A percentile compares a stretch with the other conserved stretches of the same genome.
phyloP scores from a whole-genome alignment of 2,329 filamentous ascomycete genomes.

The Drechslerella dactyloides region DNA sequence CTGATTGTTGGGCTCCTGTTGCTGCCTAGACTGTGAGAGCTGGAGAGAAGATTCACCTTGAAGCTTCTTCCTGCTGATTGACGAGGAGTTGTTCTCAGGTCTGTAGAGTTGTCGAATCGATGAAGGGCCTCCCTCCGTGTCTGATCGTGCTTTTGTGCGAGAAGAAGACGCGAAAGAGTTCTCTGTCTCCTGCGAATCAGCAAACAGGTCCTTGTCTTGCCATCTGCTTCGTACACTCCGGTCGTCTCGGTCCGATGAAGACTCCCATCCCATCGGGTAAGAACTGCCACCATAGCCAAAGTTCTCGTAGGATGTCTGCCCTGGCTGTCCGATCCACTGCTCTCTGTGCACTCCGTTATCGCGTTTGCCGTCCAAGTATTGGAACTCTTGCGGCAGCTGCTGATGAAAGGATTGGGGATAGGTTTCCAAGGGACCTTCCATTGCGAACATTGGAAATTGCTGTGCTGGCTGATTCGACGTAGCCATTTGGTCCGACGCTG shows the following conservation, averaged over 20 bases:
- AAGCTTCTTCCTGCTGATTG: conserved; percentile 24
- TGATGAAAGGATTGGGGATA: conserved; percentile 39
- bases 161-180: conserved; percentile 22
- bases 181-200: conserved; percentile 20
- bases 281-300: conserved; percentile 20
- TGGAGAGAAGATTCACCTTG: conserved; percentile 22
- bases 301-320: conserved; percentile 12
- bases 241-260: conserved; percentile 33
- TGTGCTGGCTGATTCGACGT: not conserved
- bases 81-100: conserved; percentile 15
- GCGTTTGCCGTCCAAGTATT: conserved; percentile 23
- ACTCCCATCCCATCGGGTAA: conserved; percentile 14
- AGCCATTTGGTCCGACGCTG: not conserved
- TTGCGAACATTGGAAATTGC: conserved; percentile 35
- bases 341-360: conserved; percentile 31
- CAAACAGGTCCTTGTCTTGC: conserved; percentile 6
- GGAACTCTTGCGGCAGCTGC: conserved; percentile 34
- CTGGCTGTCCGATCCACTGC: conserved; percentile 26
- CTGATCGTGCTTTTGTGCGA: conserved; percentile 31
- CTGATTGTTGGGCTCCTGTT: conserved; percentile 17
- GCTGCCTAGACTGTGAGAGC: conserved; percentile 11
- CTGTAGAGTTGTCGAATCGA: conserved; percentile 37
- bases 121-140: conserved; percentile 27
- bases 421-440: conserved; percentile 30
- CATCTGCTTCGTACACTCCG: conserved; percentile 14